phyloP scores from a whole-genome alignment of 176 grass and related monocot species.

The Pontederia paniculata region DNA sequence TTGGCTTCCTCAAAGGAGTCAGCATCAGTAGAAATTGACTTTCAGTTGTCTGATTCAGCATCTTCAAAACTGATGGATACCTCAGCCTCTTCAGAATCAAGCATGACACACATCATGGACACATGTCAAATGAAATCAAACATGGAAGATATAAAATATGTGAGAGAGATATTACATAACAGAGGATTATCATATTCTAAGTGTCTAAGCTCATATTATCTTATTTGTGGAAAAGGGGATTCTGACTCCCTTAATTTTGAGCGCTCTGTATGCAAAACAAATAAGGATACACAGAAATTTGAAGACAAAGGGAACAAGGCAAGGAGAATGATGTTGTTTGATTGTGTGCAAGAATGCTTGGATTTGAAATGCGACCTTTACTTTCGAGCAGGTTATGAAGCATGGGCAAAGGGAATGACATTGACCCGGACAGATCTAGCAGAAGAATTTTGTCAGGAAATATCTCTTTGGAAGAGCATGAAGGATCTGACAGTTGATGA shows the following conservation, averaged over 20 bases:
- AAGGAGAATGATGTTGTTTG: constrained; percentile 41
- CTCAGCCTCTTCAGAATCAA: constrained; percentile 2
- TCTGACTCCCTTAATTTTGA: constrained; percentile 43
- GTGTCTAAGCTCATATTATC: constrained; percentile 21
- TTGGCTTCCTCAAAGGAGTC: constrained; percentile 25
- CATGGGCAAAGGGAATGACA: constrained; percentile 56
- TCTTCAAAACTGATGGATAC: constrained; percentile 33
- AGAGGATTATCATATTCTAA: constrained; percentile 22
- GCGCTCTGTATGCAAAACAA: constrained; percentile 29
- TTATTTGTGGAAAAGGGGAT: constrained; percentile 11
- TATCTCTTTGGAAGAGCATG: constrained; percentile 54
- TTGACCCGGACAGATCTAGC: constrained; percentile 20
- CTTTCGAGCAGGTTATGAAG: constrained; percentile 59
- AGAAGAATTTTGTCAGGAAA: constrained; percentile 39
- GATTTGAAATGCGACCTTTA: constrained; percentile 34
- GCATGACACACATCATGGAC: constrained; percentile 29
- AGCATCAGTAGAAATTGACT: constrained; percentile 23
- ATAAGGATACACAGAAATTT: constrained; percentile 22
- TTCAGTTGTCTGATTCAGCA: constrained; percentile 35
- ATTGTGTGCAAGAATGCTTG: constrained; percentile 57
- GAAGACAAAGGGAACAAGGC: constrained; percentile 7
- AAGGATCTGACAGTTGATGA: constrained; percentile 45
- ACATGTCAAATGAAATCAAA: constrained; percentile 14
- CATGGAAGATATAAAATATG: constrained; percentile 35
- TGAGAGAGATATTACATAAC: constrained; percentile 38